Percentiles rank a stretch among this genome's conserved stretches.
Evolutionary conservation across 768 basidiomycete genomes (phyloP).

Genomic region (Lyophyllum atratum): DNA sequence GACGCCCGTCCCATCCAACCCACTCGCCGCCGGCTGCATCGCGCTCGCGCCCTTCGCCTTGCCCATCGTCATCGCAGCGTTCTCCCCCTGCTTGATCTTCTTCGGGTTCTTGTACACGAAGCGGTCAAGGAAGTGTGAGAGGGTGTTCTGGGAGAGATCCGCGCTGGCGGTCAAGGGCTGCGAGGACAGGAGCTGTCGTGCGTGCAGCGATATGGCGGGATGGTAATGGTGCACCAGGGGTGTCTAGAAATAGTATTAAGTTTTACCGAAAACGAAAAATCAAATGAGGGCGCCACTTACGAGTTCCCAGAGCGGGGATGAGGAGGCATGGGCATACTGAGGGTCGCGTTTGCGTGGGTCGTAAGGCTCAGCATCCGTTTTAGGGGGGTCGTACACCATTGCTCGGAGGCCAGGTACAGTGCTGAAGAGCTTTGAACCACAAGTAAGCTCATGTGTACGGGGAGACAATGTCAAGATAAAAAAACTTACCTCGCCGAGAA

Average conservation of each 20-base stretch:
- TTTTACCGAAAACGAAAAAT: not conserved
- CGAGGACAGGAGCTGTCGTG: conserved; percentile 73
- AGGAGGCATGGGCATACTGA: conserved; percentile 77
- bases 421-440: conserved; percentile 36
- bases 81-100: conserved; percentile 42
- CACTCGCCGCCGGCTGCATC: conserved; percentile 91
- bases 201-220: conserved; percentile 85
- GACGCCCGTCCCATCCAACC: conserved; percentile 62
- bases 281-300: conserved; percentile 43
- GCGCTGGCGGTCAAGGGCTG: conserved; percentile 79
- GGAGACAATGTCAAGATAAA: not conserved
- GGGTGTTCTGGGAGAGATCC: conserved; percentile 90
- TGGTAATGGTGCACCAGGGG: conserved; percentile 88
- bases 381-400: conserved; percentile 34
- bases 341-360: conserved; percentile 93
- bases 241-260: conserved; percentile 41
- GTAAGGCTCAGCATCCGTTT: conserved; percentile 46
- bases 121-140: conserved; percentile 93
- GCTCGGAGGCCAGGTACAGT: conserved; percentile 42
- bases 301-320: conserved; percentile 87
- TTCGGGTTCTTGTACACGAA: conserved; percentile 98
- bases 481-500: conserved; percentile 79
- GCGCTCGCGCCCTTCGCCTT: conserved; percentile 78
- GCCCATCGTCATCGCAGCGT: conserved; percentile 22
- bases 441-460: not conserved